Evolutionary conservation across 257 asterid species (phyloP).

Genomic region (Nyctanthes arbortristis): DNA sequence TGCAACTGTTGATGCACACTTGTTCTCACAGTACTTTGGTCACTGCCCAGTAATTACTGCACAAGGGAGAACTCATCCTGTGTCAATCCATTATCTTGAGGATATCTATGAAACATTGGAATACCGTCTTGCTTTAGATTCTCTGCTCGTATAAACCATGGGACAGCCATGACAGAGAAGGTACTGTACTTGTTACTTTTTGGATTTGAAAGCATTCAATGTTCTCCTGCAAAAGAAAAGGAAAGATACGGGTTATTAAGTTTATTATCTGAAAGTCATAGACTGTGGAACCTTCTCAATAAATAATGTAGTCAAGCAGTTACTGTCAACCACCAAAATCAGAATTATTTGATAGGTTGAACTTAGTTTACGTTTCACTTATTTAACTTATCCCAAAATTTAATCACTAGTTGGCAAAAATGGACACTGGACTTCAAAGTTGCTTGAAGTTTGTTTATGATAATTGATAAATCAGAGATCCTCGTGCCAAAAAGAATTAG

Average conservation of each 20-base stretch:
- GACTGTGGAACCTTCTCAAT: neutral
- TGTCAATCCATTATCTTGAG: slow-evolving; percentile 82
- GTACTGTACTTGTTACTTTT: slow-evolving; percentile 34
- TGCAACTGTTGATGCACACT: slow-evolving; percentile 93
- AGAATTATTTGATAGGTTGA: neutral
- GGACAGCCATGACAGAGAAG: slow-evolving; percentile 54
- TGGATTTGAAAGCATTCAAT: neutral
- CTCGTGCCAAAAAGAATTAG: neutral
- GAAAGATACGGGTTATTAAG: neutral
- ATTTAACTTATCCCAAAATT: neutral
- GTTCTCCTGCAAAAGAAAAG: neutral
- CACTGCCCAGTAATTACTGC: slow-evolving; percentile 95
- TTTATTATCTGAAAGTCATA: neutral
- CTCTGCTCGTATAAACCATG: slow-evolving; percentile 69
- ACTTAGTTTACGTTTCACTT: neutral
- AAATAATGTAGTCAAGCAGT: neutral
- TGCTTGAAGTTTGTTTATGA: neutral
- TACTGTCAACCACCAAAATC: neutral
- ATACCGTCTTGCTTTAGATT: slow-evolving; percentile 88
- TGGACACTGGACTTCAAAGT: neutral
- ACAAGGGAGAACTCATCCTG: slow-evolving; percentile 93
- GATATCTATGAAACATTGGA: slow-evolving; percentile 75
- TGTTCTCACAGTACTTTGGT: slow-evolving; percentile 86
- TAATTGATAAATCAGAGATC: neutral
- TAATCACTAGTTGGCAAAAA: neutral